Conservation (phyloP, 495 filamentous ascomycete species). For the Aspergillus saccharolyticus region DNA sequence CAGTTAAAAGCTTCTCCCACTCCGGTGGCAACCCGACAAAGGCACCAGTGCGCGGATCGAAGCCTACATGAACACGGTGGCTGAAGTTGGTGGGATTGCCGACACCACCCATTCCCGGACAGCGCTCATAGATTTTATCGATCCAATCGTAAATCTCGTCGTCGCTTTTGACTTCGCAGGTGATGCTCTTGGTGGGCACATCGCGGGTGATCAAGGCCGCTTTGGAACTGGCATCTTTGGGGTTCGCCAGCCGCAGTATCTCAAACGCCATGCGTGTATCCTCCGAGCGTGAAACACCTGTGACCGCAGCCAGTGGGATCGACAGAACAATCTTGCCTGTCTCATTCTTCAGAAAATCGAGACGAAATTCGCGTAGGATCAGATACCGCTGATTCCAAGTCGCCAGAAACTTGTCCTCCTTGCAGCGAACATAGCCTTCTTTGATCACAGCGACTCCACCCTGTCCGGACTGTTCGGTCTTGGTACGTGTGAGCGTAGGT, state of each 20-base stretch:
- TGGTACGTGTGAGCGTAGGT: slow-evolving; percentile 57
- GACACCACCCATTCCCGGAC: slow-evolving; percentile 94
- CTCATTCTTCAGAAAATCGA: slow-evolving; percentile 90
- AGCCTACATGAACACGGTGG: slow-evolving; percentile 94
- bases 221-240: slow-evolving; percentile 56
- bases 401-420: slow-evolving; percentile 81
- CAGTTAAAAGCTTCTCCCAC: slow-evolving; percentile 92
- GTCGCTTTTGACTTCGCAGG: slow-evolving; percentile 86
- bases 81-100: slow-evolving; percentile 97
- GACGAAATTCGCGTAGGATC: slow-evolving; percentile 77
- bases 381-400: slow-evolving; percentile 89
- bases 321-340: slow-evolving; percentile 74
- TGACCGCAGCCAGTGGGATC: slow-evolving; percentile 77
- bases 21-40: slow-evolving; percentile 91
- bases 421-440: slow-evolving; percentile 78
- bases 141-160: slow-evolving; percentile 98
- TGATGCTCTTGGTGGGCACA: slow-evolving; percentile 69
- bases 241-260: slow-evolving; percentile 66
- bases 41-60: slow-evolving; percentile 86
- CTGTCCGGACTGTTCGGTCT: slow-evolving; percentile 55
- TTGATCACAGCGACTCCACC: slow-evolving; percentile 73
- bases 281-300: slow-evolving; percentile 80
- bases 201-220: slow-evolving; percentile 61
- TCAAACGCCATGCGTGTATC: slow-evolving; percentile 85
- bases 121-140: slow-evolving; percentile 91